Evolutionary conservation across 2,329 filamentous ascomycete genomes (phyloP).

Genomic region (Cyphellophora europaea): DNA sequence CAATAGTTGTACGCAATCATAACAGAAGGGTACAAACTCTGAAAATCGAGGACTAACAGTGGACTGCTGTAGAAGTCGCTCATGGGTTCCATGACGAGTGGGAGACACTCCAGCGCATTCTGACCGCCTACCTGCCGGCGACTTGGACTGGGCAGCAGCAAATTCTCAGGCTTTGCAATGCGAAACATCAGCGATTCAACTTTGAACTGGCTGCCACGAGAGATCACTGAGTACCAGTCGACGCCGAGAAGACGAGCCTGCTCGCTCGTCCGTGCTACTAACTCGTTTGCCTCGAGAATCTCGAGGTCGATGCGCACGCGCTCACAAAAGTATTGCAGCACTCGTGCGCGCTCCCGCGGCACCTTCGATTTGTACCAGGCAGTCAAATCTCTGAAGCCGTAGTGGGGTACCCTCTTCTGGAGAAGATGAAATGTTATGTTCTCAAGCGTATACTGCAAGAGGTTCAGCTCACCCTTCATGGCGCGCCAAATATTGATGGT

Average conservation of each 20-base stretch:
- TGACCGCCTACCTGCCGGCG: conserved; percentile 86
- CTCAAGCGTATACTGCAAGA: conserved; percentile 93
- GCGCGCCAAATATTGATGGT: conserved; percentile 97
- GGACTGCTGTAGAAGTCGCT: conserved; percentile 90
- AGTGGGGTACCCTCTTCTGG: conserved; percentile 80
- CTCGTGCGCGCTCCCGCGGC: conserved; percentile 59
- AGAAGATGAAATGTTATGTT: conserved; percentile 89
- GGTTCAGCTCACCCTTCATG: conserved; percentile 84
- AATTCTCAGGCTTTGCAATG: conserved; percentile 94
- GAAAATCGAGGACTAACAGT: conserved; percentile 85
- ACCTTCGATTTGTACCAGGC: conserved; percentile 67
- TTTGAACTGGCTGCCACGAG: conserved; percentile 92
- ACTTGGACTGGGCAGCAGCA: conserved; percentile 80
- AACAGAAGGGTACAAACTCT: conserved; percentile 89
- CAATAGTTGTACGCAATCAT: conserved; percentile 99
- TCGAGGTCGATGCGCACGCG: conserved; percentile 77
- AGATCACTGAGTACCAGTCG: conserved; percentile 95
- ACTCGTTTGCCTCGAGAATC: conserved; percentile 81
- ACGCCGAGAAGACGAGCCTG: conserved; percentile 87
- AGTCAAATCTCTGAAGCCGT: conserved; percentile 69
- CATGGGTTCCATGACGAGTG: conserved; percentile 94
- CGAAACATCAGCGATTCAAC: conserved; percentile 98
- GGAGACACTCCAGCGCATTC: conserved; percentile 88
- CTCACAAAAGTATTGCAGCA: conserved; percentile 67
- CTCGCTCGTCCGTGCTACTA: conserved; percentile 82